Percentiles rank a stretch among this genome's conserved stretches.
These are phyloP conservation scores for Rhodotorula graminis DNA, from an alignment of 768 basidiomycete genomes.

Conservation along the genomic window DNA sequence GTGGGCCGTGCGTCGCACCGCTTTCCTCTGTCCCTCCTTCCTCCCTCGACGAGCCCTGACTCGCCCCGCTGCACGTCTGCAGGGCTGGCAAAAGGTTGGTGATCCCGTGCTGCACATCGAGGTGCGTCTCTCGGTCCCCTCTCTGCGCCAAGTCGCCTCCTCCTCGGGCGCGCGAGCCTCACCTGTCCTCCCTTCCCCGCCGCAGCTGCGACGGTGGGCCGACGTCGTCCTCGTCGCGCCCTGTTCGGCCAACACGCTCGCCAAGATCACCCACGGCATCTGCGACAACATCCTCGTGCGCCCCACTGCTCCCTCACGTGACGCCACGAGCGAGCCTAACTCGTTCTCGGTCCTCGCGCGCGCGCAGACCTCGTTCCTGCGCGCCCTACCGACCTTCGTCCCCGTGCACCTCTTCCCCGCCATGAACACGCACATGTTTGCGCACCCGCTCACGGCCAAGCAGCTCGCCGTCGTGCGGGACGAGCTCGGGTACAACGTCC, in stretches of 20 bases:
- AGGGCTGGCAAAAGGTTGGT: constrained; percentile 71
- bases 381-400: constrained; percentile 70
- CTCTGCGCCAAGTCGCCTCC: neutral
- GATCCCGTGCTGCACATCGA: constrained; percentile 96
- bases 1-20: constrained; percentile 66
- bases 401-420: constrained; percentile 90
- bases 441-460: constrained; percentile 80
- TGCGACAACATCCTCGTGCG: constrained; percentile 86
- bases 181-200: neutral
- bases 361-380: constrained; percentile 59
- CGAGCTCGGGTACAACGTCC: constrained; percentile 69
- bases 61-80: neutral
- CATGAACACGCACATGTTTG: constrained; percentile 98
- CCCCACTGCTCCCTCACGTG: too few relatives aligned
- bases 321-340: too few relatives aligned
- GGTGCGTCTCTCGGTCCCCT: constrained; percentile 48
- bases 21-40: neutral
- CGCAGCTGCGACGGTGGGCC: constrained; percentile 65
- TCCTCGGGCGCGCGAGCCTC: neutral
- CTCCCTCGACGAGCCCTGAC: neutral
- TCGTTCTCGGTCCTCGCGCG: too few relatives aligned
- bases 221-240: constrained; percentile 92
- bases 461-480: constrained; percentile 73
- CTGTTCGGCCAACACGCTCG: constrained; percentile 92
- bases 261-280: constrained; percentile 80